Evolutionary conservation across 768 basidiomycete species (phyloP).

Genomic region (Floccularia luteovirens): DNA sequence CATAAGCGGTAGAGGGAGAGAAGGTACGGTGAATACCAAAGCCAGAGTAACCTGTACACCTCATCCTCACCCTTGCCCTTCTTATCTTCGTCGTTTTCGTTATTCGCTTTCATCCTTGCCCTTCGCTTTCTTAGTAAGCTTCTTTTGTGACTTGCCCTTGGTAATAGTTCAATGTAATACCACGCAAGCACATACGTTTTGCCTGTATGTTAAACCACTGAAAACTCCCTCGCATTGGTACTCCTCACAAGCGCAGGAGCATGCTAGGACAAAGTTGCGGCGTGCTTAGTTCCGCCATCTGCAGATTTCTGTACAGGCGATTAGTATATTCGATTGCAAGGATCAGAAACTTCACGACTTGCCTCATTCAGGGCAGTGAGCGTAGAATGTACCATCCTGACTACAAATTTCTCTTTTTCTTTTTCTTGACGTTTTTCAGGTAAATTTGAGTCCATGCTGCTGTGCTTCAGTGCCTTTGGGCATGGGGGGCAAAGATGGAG

Average conservation of each 20-base stretch:
- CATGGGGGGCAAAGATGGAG: slow-evolving; percentile 60
- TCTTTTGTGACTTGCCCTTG: slow-evolving; percentile 34
- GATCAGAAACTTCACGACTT: slow-evolving; percentile 9
- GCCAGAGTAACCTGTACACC: slow-evolving; percentile 56
- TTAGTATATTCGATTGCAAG: too few species aligned
- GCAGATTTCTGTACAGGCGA: slow-evolving; percentile 69
- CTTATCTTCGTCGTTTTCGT: too few species aligned
- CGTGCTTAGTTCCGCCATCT: slow-evolving; percentile 51
- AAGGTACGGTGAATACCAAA: slow-evolving; percentile 57
- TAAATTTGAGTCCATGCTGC: too few species aligned
- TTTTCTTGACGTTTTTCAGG: neutral
- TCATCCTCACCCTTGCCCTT: too few species aligned
- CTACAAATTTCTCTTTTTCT: slow-evolving; percentile 27
- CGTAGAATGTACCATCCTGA: slow-evolving; percentile 66
- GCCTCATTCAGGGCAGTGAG: slow-evolving; percentile 64
- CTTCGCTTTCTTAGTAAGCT: slow-evolving; percentile 28
- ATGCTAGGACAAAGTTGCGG: slow-evolving; percentile 70
- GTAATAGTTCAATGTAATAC: slow-evolving; percentile 55
- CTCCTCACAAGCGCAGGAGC: slow-evolving; percentile 61
- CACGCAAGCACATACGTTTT: slow-evolving; percentile 46
- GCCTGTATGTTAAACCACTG: too few species aligned
- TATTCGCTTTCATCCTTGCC: too few species aligned
- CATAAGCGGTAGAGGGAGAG: slow-evolving; percentile 52
- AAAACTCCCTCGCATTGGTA: too few species aligned
- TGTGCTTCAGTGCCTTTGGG: too few species aligned